Conservation (phyloP, 495 filamentous ascomycete genomes). For the Cairneyella variabilis region DNA sequence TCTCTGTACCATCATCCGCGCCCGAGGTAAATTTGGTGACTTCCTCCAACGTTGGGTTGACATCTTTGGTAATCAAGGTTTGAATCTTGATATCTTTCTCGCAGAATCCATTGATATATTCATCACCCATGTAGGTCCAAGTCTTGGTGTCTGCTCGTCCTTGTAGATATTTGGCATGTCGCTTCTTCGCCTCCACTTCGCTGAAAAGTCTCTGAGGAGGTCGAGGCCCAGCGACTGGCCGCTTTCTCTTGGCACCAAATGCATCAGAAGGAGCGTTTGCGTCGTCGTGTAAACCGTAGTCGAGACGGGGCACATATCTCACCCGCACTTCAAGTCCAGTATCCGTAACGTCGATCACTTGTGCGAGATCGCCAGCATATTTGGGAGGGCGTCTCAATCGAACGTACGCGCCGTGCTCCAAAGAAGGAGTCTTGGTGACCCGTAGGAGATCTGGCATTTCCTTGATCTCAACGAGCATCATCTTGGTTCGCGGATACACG, state of each 20-base stretch:
- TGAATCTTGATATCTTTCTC: conserved; percentile 93
- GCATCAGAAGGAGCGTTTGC: conserved; percentile 47
- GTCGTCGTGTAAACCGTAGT: conserved; percentile 88
- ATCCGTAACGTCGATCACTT: conserved; percentile 88
- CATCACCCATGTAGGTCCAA: conserved; percentile 80
- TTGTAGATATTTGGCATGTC: conserved; percentile 67
- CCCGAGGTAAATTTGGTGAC: conserved; percentile 89
- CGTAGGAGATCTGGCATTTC: conserved; percentile 97
- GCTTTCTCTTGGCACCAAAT: conserved; percentile 68
- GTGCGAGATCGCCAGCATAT: conserved; percentile 86
- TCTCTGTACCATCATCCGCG: conserved; percentile 86
- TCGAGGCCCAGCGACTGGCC: conserved; percentile 54
- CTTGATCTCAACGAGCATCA: conserved; percentile 86
- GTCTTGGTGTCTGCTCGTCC: conserved; percentile 61
- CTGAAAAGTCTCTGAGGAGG: conserved; percentile 92
- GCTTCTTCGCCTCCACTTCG: conserved; percentile 88
- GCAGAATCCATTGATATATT: conserved; percentile 88
- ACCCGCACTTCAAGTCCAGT: conserved; percentile 88
- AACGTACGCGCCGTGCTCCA: conserved; percentile 87
- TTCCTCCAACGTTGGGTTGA: conserved; percentile 91
- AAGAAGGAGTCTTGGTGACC: conserved; percentile 77
- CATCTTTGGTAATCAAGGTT: conserved; percentile 74
- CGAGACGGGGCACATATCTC: conserved; percentile 81
- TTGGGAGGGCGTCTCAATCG: conserved; percentile 76
- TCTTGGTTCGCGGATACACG: conserved; percentile 78